These are phyloP conservation scores for Phytopythium kandeliae DNA, from an alignment of 352 stramenopile genomes.

Conservation along the genomic window DNA sequence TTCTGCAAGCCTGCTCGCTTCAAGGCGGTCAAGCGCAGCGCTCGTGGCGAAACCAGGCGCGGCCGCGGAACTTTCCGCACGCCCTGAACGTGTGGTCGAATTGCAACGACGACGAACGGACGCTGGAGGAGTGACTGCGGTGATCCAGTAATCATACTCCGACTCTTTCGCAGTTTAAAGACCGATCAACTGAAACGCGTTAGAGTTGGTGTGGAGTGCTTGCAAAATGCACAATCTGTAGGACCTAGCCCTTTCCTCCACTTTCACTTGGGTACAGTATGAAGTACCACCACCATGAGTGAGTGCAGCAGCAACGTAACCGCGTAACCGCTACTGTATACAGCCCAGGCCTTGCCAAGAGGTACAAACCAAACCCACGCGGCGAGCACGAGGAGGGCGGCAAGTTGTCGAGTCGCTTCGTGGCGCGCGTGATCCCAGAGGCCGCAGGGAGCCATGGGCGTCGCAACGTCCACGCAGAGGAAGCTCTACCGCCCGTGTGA, in stretches of 20 bases:
- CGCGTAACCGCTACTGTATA: not conserved
- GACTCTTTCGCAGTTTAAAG: too few species aligned
- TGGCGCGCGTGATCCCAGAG: not conserved
- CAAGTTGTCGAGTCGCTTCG: conserved; percentile 4
- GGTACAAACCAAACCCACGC: too few species aligned
- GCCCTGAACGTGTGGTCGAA: not conserved
- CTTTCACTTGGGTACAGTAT: conserved; percentile 5
- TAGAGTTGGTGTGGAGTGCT: too few species aligned
- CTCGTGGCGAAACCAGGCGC: not conserved
- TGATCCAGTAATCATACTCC: too few species aligned
- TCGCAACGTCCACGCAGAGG: conserved; percentile 37
- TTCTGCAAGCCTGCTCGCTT: too few species aligned
- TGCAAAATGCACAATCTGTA: too few species aligned
- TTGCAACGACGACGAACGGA: not conserved
- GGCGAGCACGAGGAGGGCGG: not conserved
- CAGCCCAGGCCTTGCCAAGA: too few species aligned
- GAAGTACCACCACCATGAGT: too few species aligned
- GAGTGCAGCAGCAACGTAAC: not conserved
- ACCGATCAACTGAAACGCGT: too few species aligned
- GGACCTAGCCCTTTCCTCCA: too few species aligned
- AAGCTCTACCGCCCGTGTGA: conserved; percentile 49
- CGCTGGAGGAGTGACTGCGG: too few species aligned
- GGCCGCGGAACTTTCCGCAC: not conserved
- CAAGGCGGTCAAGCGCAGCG: not conserved
- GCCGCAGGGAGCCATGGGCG: conserved; percentile 24